These are phyloP conservation scores for Crithidia brevicula DNA, from an alignment of 208 protist genomes.

Conservation along the genomic window DNA sequence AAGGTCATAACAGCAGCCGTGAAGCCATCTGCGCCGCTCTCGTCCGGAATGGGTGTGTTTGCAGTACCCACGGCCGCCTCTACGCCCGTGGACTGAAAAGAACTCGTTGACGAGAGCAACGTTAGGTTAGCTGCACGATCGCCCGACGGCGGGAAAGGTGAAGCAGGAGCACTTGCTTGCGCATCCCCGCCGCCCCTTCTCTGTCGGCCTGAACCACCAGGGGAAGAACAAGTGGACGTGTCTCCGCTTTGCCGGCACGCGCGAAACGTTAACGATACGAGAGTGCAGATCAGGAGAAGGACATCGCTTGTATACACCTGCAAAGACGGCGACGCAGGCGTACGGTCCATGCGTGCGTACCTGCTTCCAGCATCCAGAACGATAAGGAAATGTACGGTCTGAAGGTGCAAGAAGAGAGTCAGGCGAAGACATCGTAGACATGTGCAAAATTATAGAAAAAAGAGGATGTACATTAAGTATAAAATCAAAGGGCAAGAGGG, in stretches of 20 bases:
- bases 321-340: neutral
- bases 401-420: neutral
- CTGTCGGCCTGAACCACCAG: neutral
- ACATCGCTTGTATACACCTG: constrained; percentile 14
- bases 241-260: neutral
- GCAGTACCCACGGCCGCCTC: too few species aligned
- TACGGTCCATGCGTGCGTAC: neutral
- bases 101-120: neutral
- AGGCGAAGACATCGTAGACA: neutral
- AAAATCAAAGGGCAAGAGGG: too few species aligned
- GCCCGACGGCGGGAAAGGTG: neutral
- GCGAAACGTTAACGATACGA: constrained; percentile 22
- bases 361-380: neutral
- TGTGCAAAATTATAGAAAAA: too few species aligned
- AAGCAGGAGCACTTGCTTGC: neutral
- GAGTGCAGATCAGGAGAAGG: constrained; percentile 11
- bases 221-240: neutral
- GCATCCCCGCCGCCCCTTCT: neutral
- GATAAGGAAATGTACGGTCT: too few species aligned
- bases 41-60: neutral
- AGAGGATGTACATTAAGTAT: neutral
- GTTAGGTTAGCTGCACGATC: neutral
- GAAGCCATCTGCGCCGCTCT: constrained; percentile 2
- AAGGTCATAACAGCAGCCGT: neutral
- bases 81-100: neutral